Percentiles rank a stretch among this genome's conserved stretches.
Evolutionary conservation across 73 alveolate species (phyloP).

Genomic region (Breviolum minutum): DNA sequence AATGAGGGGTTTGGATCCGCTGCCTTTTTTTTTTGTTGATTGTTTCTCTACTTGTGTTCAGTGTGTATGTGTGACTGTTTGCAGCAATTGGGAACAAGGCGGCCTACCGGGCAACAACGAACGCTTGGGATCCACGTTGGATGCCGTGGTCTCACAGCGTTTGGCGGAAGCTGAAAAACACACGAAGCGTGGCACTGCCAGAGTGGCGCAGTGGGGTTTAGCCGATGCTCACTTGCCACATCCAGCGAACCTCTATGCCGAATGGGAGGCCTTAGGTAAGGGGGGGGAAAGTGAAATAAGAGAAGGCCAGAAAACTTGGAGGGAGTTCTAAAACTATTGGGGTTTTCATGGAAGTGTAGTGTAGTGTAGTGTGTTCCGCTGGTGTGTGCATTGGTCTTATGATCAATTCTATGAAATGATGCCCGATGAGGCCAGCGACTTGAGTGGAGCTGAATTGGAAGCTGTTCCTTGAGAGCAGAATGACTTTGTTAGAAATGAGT

Average conservation of each 20-base stretch:
- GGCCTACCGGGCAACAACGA: constrained; percentile 37
- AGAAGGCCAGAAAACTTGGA: too few relatives aligned
- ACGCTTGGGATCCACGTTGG: constrained; percentile 68
- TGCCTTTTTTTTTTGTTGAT: neutral
- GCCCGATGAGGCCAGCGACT: neutral
- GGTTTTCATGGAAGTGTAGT: too few relatives aligned
- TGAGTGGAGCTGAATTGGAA: neutral
- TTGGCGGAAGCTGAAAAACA: neutral
- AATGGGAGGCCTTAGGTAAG: neutral
- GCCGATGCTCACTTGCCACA: neutral
- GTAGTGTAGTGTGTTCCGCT: too few relatives aligned
- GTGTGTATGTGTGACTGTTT: too few relatives aligned
- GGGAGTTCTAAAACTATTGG: too few relatives aligned
- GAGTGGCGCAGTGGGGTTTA: neutral
- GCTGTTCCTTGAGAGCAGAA: neutral
- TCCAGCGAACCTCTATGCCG: constrained; percentile 1
- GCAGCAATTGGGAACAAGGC: neutral
- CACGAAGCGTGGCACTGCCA: neutral
- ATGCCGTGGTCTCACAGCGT: constrained; percentile 68
- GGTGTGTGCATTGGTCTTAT: too few relatives aligned
- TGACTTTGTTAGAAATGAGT: neutral
- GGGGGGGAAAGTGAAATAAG: neutral
- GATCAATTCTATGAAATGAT: too few relatives aligned
- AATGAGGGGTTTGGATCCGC: too few relatives aligned
- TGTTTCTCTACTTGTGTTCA: neutral